These are phyloP conservation scores for Chrysoporthe austroafricana DNA, from an alignment of 2,329 filamentous ascomycete genomes.

Conservation along the genomic window DNA sequence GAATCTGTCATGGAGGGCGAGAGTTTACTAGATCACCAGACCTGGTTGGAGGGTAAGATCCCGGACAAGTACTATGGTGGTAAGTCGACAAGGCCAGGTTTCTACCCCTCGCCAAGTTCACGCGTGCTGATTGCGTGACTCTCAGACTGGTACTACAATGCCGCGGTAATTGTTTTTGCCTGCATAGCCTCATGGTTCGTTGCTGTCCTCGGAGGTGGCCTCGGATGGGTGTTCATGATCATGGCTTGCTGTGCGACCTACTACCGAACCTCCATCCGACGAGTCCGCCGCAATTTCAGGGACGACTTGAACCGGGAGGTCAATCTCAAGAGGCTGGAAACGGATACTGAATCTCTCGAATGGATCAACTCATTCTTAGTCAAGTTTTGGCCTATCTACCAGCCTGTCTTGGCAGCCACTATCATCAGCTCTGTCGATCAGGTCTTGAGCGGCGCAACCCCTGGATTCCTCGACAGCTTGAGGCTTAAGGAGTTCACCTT, in stretches of 20 bases:
- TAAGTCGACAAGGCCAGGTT: constrained; percentile 42
- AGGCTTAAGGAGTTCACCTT: constrained; percentile 93
- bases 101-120: background rate
- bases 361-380: constrained; percentile 99
- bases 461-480: constrained; percentile 89
- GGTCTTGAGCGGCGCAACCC: constrained; percentile 89
- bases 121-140: constrained; percentile 9
- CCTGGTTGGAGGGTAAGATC: constrained; percentile 80
- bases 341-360: constrained; percentile 88
- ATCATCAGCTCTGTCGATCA: constrained; percentile 95
- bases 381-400: constrained; percentile 99
- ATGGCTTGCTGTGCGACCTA: constrained; percentile 94
- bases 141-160: constrained; percentile 96
- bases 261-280: constrained; percentile 92
- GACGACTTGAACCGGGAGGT: constrained; percentile 88
- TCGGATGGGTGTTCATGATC: constrained; percentile 91
- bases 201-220: constrained; percentile 84
- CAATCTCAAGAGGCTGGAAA: constrained; percentile 84
- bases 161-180: constrained; percentile 90
- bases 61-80: constrained; percentile 91
- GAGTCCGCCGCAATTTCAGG: constrained; percentile 92
- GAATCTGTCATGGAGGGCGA: constrained; percentile 62
- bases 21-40: constrained; percentile 83
- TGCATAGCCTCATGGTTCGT: constrained; percentile 90
- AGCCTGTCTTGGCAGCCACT: constrained; percentile 87